phyloP scores from a whole-genome alignment of 805 yeast genomes.

The Lachancea sp. region DNA sequence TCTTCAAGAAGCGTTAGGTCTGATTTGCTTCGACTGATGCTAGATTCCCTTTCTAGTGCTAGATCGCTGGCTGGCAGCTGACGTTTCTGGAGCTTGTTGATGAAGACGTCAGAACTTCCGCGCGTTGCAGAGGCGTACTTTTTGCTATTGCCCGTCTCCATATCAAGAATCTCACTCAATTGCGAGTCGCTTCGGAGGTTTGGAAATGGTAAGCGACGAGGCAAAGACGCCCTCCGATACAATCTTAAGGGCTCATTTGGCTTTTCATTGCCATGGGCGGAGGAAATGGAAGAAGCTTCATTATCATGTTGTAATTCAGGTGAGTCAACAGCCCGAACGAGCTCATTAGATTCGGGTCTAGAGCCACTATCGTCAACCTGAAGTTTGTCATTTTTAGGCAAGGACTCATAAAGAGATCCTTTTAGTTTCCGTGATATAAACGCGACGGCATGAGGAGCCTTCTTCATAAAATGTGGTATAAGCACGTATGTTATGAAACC shows the following conservation, averaged over 20 bases:
- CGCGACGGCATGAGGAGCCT: conserved; percentile 41
- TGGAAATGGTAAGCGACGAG: conserved; percentile 7
- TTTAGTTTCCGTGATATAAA: conserved; percentile 43
- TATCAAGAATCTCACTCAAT: conserved; percentile 22
- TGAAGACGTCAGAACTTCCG: conserved; percentile 25
- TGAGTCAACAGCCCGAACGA: background rate
- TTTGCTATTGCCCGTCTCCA: conserved; percentile 12
- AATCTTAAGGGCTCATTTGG: conserved; percentile 2
- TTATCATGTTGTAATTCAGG: background rate
- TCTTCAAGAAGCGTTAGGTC: background rate
- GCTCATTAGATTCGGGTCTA: background rate
- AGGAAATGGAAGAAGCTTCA: too few species aligned
- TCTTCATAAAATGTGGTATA: conserved; percentile 47
- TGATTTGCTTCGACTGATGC: background rate
- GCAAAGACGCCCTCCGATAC: conserved; percentile 2
- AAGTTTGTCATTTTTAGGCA: conserved; percentile 1
- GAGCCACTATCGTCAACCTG: background rate
- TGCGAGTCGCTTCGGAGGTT: conserved; percentile 22
- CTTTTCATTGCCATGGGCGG: background rate
- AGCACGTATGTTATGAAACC: conserved; percentile 49
- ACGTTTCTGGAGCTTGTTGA: conserved; percentile 27
- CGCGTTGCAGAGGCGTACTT: conserved; percentile 20
- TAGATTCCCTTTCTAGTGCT: conserved; percentile 1
- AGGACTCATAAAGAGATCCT: conserved; percentile 37
- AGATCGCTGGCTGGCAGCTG: conserved; percentile 23